These are phyloP conservation scores for Canavalia ensiformis DNA, from an alignment of 306 rosid species.

Conservation along the genomic window DNA sequence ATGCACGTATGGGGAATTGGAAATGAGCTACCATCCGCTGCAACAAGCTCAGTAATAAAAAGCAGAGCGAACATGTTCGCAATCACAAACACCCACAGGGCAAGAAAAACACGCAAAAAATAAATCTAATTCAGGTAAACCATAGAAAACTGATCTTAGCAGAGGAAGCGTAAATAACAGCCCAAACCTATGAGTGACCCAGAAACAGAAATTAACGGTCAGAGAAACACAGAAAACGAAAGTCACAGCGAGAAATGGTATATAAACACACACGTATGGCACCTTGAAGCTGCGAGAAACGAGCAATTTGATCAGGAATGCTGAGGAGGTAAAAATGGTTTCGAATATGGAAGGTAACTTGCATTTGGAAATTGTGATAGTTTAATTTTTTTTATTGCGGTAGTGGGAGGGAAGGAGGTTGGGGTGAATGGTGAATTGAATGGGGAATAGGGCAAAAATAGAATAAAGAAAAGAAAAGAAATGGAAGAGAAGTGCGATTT, in stretches of 20 bases:
- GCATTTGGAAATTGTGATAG: background rate
- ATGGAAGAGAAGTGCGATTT: background rate
- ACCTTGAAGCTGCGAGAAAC: constrained; percentile 24
- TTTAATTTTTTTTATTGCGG: background rate
- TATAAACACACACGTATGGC: background rate
- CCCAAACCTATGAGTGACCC: background rate
- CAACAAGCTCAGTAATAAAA: too few relatives aligned
- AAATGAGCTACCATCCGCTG: too few relatives aligned
- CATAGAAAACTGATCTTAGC: background rate
- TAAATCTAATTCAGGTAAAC: too few relatives aligned
- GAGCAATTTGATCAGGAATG: constrained; percentile 25
- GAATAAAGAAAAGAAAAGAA: background rate
- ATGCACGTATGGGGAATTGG: too few relatives aligned
- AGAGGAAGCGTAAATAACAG: background rate
- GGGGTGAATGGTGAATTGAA: background rate
- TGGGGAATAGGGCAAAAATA: constrained; percentile 24
- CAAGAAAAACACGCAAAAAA: too few relatives aligned
- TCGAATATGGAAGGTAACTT: background rate
- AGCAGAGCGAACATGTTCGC: too few relatives aligned
- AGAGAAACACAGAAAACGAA: background rate
- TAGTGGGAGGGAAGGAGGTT: constrained; percentile 7
- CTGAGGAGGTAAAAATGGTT: constrained; percentile 20
- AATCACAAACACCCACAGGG: too few relatives aligned
- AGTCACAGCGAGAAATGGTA: constrained; percentile 12
- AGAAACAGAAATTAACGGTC: background rate